phyloP scores from a whole-genome alignment of 768 basidiomycete species.

The Mycena pura region DNA sequence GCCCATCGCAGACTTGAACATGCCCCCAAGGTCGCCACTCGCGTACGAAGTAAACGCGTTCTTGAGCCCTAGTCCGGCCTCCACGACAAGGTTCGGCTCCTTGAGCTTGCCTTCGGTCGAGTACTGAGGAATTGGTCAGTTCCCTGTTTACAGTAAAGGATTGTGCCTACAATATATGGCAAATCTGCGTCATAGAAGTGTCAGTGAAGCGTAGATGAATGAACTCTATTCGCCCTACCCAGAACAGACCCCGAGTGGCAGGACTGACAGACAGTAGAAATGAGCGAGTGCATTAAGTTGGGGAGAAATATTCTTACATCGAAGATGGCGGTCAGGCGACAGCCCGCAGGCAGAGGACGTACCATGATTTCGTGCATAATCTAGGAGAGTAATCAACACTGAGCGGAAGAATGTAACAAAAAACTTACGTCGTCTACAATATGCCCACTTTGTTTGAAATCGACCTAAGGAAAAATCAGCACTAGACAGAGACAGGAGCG shows the following conservation, averaged over 20 bases:
- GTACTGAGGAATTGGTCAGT: constrained; percentile 55
- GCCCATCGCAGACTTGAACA: constrained; percentile 74
- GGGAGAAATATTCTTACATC: constrained; percentile 58
- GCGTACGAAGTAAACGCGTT: constrained; percentile 79
- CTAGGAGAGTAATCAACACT: constrained; percentile 40
- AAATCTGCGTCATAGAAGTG: constrained; percentile 54
- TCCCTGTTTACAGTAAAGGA: not conserved
- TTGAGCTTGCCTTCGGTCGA: constrained; percentile 96
- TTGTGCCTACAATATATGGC: constrained; percentile 62
- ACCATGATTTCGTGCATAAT: constrained; percentile 84
- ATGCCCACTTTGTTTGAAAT: constrained; percentile 64
- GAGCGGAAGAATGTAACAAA: not conserved
- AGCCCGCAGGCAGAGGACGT: constrained; percentile 79
- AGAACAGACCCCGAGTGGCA: constrained; percentile 92
- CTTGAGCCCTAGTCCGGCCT: constrained; percentile 88
- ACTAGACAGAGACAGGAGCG: not conserved
- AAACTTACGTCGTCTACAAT: constrained; percentile 88
- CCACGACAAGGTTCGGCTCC: constrained; percentile 87
- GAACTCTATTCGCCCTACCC: constrained; percentile 48
- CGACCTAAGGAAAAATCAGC: constrained; percentile 42
- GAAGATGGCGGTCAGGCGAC: constrained; percentile 85
- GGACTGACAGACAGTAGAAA: constrained; percentile 53
- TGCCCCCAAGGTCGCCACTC: constrained; percentile 80
- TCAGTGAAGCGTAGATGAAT: no score
- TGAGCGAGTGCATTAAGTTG: not conserved